Evolutionary conservation across 805 yeast species (phyloP).

Genomic region (Hanseniaspora hatyaiensis): DNA sequence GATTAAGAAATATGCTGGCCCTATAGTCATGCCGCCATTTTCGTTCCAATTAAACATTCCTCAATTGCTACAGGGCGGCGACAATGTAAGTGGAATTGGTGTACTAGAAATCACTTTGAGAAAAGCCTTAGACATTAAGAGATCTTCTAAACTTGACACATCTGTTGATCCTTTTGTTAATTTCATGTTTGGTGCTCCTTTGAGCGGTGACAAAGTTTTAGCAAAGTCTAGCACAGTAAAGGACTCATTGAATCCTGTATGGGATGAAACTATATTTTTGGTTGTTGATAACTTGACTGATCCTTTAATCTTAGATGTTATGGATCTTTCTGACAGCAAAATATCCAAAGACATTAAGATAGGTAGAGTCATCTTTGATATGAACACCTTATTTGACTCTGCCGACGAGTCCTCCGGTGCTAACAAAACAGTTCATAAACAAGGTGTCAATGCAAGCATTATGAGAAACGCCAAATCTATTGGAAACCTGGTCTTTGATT

Average conservation of each 20-base stretch:
- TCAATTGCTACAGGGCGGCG: constrained; percentile 58
- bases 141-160: constrained; percentile 55
- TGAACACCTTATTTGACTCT: constrained; percentile 39
- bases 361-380: constrained; percentile 50
- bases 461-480: constrained; percentile 73
- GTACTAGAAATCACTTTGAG: constrained; percentile 60
- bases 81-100: constrained; percentile 81
- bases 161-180: constrained; percentile 85
- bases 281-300: constrained; percentile 67
- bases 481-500: constrained; percentile 61
- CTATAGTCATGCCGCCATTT: constrained; percentile 77
- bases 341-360: constrained; percentile 62
- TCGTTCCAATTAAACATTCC: constrained; percentile 88
- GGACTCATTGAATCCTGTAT: constrained; percentile 61
- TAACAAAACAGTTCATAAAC: constrained; percentile 1
- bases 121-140: constrained; percentile 55
- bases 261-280: constrained; percentile 69
- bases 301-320: constrained; percentile 59
- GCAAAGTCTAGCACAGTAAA: constrained; percentile 59
- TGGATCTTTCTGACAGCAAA: constrained; percentile 61
- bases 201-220: constrained; percentile 21
- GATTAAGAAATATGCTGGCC: constrained; percentile 78
- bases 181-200: constrained; percentile 44
- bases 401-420: constrained; percentile 12
- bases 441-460: constrained; percentile 9